A percentile compares a stretch with the other conserved stretches of the same genome.
Evolutionary conservation across 2,329 filamentous ascomycete genomes (phyloP).

Genomic region (Xenoacremonium recifei): DNA sequence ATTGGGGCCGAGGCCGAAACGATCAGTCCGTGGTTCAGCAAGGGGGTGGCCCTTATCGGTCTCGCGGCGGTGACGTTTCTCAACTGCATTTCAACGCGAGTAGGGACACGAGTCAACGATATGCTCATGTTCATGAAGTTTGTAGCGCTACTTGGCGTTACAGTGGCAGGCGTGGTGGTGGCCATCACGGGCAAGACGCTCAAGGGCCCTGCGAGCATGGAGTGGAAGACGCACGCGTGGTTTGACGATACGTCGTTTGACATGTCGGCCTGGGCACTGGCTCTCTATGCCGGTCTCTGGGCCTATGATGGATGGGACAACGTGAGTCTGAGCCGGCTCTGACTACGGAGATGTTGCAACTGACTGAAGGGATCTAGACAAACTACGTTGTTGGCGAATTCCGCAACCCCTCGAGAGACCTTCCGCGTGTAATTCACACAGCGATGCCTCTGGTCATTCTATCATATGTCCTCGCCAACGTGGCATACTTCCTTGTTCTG

Average conservation of each 20-base stretch:
- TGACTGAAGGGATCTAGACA: slow-evolving; percentile 54
- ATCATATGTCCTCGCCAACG: slow-evolving; percentile 85
- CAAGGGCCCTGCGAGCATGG: slow-evolving; percentile 69
- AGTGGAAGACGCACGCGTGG: slow-evolving; percentile 88
- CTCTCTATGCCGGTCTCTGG: slow-evolving; percentile 93
- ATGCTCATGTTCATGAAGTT: slow-evolving; percentile 98
- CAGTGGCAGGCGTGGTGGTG: slow-evolving; percentile 84
- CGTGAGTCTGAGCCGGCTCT: slow-evolving; percentile 54
- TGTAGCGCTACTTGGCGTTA: slow-evolving; percentile 80
- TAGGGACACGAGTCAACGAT: slow-evolving; percentile 86
- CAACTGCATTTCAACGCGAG: slow-evolving; percentile 87
- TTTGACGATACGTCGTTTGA: slow-evolving; percentile 82
- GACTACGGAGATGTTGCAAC: not conserved
- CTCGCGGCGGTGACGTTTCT: slow-evolving; percentile 75
- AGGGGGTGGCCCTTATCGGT: slow-evolving; percentile 77
- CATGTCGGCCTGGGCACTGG: slow-evolving; percentile 86
- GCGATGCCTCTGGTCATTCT: slow-evolving; percentile 93
- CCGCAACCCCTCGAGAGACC: slow-evolving; percentile 82
- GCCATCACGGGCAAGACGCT: slow-evolving; percentile 81
- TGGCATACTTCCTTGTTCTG: slow-evolving; percentile 92
- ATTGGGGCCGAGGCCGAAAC: slow-evolving; percentile 83
- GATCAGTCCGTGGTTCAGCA: slow-evolving; percentile 85
- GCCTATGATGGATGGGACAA: slow-evolving; percentile 99
- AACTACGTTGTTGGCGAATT: slow-evolving; percentile 99
- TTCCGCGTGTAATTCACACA: slow-evolving; percentile 93